These are phyloP conservation scores for Phlebiopsis gigantea DNA, from an alignment of 768 basidiomycete genomes.

Conservation along the genomic window DNA sequence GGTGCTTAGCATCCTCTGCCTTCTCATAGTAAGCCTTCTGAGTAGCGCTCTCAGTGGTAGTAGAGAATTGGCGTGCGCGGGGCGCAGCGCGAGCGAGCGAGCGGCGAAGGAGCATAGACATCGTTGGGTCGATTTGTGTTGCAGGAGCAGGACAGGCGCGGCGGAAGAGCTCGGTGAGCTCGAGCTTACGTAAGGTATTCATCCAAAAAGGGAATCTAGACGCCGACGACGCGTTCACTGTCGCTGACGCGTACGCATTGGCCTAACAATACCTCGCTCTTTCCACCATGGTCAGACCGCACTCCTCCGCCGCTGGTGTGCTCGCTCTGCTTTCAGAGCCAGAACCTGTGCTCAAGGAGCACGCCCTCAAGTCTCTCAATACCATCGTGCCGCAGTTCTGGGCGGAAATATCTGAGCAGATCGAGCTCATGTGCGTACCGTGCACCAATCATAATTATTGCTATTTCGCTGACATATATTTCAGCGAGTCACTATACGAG, in stretches of 20 bases:
- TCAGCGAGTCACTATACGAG: conserved; percentile 89
- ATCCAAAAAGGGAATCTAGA: neutral
- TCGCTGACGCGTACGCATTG: conserved; percentile 15
- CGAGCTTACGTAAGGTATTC: conserved; percentile 14
- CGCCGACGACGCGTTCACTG: conserved; percentile 15
- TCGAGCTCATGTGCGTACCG: conserved; percentile 75
- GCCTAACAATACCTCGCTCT: neutral
- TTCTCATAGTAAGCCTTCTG: conserved; percentile 16
- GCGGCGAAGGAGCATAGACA: conserved; percentile 43
- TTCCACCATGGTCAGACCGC: conserved; percentile 64
- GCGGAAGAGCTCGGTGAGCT: conserved; percentile 13
- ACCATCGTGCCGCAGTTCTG: conserved; percentile 90
- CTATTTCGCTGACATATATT: neutral
- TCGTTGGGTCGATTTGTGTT: conserved; percentile 11
- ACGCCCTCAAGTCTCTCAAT: conserved; percentile 83
- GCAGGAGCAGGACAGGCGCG: conserved; percentile 2
- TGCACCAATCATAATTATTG: conserved; percentile 11
- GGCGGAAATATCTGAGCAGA: conserved; percentile 97
- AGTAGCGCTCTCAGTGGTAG: conserved; percentile 22
- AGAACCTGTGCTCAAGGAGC: conserved; percentile 80
- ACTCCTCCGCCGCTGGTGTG: conserved; percentile 84
- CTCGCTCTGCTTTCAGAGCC: conserved; percentile 90
- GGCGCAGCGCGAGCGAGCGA: conserved; percentile 38
- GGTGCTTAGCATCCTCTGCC: conserved; percentile 18
- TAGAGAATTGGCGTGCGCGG: conserved; percentile 25